Base-by-base conservation (phyloP, 441 rosid genomes). In the Aleurites moluccanus region DNA sequence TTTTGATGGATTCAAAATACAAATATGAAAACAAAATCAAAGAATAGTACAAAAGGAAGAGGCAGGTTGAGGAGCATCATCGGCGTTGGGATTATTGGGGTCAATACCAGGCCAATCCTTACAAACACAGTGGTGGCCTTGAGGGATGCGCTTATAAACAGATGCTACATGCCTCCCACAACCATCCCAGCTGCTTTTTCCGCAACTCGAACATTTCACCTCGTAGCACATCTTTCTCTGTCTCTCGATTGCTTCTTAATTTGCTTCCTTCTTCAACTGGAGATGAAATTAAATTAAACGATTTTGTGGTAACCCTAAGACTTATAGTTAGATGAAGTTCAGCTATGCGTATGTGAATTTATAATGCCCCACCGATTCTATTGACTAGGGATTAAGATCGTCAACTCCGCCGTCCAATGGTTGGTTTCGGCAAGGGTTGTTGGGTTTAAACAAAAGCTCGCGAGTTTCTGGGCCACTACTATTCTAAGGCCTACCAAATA, bases 141-240 rank as follows among this genome's bases (percentile, higher is more conserved):
- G 77, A 0, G 85, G 79, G 71, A 83, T 72, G 20, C 80, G 67
- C 40, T 66, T 64, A 30, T 85, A 79, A 45, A 85, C 84, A 21
- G 84, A 80, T 3, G 65, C 42, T 9, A 86, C 85, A 49, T 86
- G 88, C 66, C 81, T 76, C 14, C 85, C 87, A 64, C 87, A 83
- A 28, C 88, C 88, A 16, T 80, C 83, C 88, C 86, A 83, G 2
- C 78, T 78, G 56, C 78, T 85, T 78, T 85, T 83, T 33, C 86
- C 85, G 80, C 87, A 82, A 33, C 67, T 74, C 9, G 84, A 78
- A 69, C 87, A 85, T 64, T 64, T 80, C 74, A 47, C 81, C 80
- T 82, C 76, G 84, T 78, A 85, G 47, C 85, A 80, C 87, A 82
- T 85, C 49, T 45, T 77, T 8, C 50, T 14, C 16, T 35, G 2